Percentiles rank a stretch among this genome's conserved stretches.
Evolutionary conservation across 805 yeast species (phyloP).

Genomic region (Scheffersomyces ergatensis): DNA sequence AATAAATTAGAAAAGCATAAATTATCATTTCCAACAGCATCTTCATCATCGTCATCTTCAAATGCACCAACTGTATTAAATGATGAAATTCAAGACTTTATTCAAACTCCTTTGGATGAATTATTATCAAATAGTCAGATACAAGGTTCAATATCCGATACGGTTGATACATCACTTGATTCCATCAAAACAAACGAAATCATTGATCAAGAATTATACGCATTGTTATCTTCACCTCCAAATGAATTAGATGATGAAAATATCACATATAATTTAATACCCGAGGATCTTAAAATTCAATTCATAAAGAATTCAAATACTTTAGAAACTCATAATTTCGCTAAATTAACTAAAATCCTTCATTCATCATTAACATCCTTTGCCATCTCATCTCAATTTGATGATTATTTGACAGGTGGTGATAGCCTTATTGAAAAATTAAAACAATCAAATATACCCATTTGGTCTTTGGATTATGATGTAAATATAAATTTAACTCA

Average conservation of each 20-base stretch:
- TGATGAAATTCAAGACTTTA: conserved; percentile 24
- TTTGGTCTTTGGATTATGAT: conserved; percentile 18
- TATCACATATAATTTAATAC: conserved; percentile 3
- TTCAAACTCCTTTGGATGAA: conserved; percentile 26
- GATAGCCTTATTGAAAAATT: conserved; percentile 5
- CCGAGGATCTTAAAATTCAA: conserved; percentile 5
- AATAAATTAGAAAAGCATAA: conserved; percentile 18
- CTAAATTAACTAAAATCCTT: conserved; percentile 3
- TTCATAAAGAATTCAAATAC: conserved; percentile 5
- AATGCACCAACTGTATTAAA: conserved; percentile 5
- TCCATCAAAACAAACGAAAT: conserved; percentile 22
- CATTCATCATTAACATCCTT: neutral
- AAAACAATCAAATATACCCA: conserved; percentile 10
- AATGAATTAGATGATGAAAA: conserved; percentile 6
- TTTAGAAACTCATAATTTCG: conserved; percentile 5
- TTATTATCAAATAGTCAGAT: conserved; percentile 11
- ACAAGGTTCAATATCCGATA: neutral
- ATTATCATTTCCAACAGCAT: neutral
- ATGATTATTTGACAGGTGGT: neutral
- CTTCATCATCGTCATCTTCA: neutral
- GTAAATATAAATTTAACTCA: conserved; percentile 9
- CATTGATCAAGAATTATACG: conserved; percentile 28
- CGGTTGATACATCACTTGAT: conserved; percentile 7
- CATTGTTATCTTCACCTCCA: conserved; percentile 24
- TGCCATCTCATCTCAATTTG: neutral